phyloP scores from a whole-genome alignment of 2,329 filamentous ascomycete species.

The Fusarium humuli region DNA sequence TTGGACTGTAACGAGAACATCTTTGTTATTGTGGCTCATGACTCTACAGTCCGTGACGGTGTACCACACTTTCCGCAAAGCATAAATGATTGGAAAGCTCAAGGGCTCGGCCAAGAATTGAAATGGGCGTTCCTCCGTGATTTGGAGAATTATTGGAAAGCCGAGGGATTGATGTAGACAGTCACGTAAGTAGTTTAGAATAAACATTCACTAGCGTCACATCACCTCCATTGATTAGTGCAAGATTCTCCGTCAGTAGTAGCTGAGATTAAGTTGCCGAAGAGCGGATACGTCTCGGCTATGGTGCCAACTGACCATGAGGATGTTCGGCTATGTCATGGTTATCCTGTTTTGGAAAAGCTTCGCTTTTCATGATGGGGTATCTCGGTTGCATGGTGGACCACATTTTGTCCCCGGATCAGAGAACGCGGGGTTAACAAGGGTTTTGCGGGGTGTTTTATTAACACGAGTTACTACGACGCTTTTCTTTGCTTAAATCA shows the following conservation, averaged over 20 bases:
- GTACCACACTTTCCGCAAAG: slow-evolving; percentile 39
- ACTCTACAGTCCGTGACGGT: slow-evolving; percentile 38
- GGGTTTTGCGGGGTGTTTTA: background rate
- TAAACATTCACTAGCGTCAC: background rate
- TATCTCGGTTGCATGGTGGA: background rate
- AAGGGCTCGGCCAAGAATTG: slow-evolving; percentile 23
- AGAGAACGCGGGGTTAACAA: slow-evolving; percentile 6
- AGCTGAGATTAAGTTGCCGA: background rate
- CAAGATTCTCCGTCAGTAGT: background rate
- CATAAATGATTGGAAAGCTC: slow-evolving; percentile 37
- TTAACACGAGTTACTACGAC: background rate
- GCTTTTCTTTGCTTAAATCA: background rate
- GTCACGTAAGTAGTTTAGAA: background rate
- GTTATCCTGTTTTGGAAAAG: slow-evolving; percentile 26
- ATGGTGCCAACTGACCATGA: background rate
- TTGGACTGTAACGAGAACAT: slow-evolving; percentile 38
- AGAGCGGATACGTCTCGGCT: background rate
- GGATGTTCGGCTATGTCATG: background rate
- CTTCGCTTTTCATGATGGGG: background rate
- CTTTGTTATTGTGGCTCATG: slow-evolving; percentile 38
- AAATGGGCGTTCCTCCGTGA: slow-evolving; percentile 41
- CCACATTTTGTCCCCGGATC: background rate
- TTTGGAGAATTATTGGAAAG: slow-evolving; percentile 34
- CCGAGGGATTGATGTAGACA: slow-evolving; percentile 20
- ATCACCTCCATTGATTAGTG: background rate